Base-by-base conservation (phyloP, 345 rosid species). In the Eucalyptus marginata region DNA sequence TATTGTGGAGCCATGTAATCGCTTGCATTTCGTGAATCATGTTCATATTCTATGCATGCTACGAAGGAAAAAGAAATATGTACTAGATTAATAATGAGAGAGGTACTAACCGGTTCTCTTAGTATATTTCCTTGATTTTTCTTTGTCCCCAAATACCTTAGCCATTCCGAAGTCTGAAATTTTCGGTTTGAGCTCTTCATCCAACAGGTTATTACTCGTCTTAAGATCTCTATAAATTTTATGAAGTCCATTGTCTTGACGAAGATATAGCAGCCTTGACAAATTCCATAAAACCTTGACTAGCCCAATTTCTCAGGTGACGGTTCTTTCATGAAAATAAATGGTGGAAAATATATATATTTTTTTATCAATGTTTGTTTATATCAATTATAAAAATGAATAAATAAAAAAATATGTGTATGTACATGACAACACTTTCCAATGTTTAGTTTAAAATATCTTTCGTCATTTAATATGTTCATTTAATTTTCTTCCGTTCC, bases 1-100 rank as follows among this genome's bases (percentile, higher is more conserved):
- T 93, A 93, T 88, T 95, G 93, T 6, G 94, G 92, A 43, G 95
- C 88, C 95, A 94, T 95, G 31, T 93, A 95, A 13, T 94, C 94
- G 2, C 93, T 54, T 93, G 90, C n/a, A 62, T 54, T 54, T 54
- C 25, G 18, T 7, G 59, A 54, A 54, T 54, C 11, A 54, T 54
- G n/a, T 68, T 16, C 86, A 93, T 91, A 90, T 33, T 17, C 31
- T 27, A 1, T 52, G 50, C 18, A n/a, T n/a, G 76, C 40, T 46
- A 27, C 0, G 2, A 27, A 33, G 31, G 7, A 31, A 50, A 22
- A n/a, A 11, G 33, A 59, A 3, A 15, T n/a, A 13, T 14, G 44
- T 51, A 13, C 10, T 46, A 84, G 14, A 89, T 8, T 27, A 5
- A 8, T 29, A 11, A 46, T 49, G 29, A 24, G 49, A 68, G 50